Percentiles rank a stretch among this genome's conserved stretches.
Evolutionary conservation across 768 basidiomycete genomes (phyloP).

Genomic region (Lentinula edodes): DNA sequence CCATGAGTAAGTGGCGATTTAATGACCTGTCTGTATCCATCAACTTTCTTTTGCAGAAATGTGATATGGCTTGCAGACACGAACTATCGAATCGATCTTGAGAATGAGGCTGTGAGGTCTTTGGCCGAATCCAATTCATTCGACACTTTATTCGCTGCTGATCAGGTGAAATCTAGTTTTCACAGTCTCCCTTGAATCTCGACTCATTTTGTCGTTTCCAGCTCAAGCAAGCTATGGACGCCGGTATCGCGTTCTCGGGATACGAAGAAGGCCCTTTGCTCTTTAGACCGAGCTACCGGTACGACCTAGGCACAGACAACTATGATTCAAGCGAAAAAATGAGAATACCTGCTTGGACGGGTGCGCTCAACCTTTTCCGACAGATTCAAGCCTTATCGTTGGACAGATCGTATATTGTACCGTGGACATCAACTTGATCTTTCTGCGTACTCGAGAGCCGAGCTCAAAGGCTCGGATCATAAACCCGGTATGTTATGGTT

Average conservation of each 20-base stretch:
- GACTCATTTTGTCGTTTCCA: constrained; percentile 21
- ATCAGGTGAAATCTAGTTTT: constrained; percentile 58
- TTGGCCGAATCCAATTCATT: constrained; percentile 61
- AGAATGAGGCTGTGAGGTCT: constrained; percentile 75
- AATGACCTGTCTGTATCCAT: background rate
- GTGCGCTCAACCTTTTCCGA: constrained; percentile 31
- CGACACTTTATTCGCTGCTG: constrained; percentile 69
- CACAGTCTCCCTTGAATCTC: background rate
- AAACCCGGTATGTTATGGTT: constrained; percentile 60
- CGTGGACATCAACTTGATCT: constrained; percentile 69
- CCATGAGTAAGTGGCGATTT: constrained; percentile 67
- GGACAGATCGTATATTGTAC: constrained; percentile 85
- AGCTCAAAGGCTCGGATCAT: constrained; percentile 91
- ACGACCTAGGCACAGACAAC: constrained; percentile 71
- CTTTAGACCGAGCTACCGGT: constrained; percentile 96
- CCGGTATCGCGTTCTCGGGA: constrained; percentile 68
- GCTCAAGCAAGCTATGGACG: constrained; percentile 71
- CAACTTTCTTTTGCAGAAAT: constrained; percentile 47
- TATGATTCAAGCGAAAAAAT: constrained; percentile 97
- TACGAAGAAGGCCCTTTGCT: constrained; percentile 86
- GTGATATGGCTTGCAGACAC: constrained; percentile 93
- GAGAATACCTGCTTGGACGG: constrained; percentile 97
- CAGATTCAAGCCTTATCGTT: background rate
- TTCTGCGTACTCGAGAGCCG: constrained; percentile 75
- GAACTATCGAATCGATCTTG: constrained; percentile 89